Evolutionary conservation across 2,329 filamentous ascomycete genomes (phyloP).

Genomic region (Coniochaeta sp.): DNA sequence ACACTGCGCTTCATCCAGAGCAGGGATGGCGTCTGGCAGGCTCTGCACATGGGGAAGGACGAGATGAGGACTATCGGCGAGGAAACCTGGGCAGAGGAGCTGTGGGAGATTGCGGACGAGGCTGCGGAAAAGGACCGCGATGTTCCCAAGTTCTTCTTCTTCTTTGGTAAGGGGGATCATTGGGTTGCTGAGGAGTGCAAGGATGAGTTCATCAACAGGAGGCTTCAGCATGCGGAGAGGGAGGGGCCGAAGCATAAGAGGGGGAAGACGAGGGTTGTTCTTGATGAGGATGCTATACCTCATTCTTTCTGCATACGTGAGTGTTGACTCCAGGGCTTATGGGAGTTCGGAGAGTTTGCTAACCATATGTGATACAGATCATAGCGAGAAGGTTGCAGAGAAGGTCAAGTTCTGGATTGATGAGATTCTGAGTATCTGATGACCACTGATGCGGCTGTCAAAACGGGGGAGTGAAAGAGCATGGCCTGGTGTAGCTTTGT

Average conservation of each 20-base stretch:
- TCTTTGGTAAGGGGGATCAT: slow-evolving; percentile 53
- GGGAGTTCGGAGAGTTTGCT: not conserved
- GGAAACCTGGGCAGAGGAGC: slow-evolving; percentile 50
- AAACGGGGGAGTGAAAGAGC: not conserved
- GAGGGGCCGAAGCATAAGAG: slow-evolving; percentile 17
- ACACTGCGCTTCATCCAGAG: slow-evolving; percentile 49
- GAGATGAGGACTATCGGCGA: slow-evolving; percentile 54
- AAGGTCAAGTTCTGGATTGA: slow-evolving; percentile 41
- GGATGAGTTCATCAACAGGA: slow-evolving; percentile 46
- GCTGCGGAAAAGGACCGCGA: slow-evolving; percentile 12
- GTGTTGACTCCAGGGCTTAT: slow-evolving; percentile 15
- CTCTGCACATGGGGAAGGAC: slow-evolving; percentile 50
- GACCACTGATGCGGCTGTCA: not conserved
- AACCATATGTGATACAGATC: slow-evolving; percentile 22
- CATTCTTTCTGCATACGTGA: slow-evolving; percentile 56
- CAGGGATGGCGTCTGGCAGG: slow-evolving; percentile 51
- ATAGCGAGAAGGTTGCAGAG: slow-evolving; percentile 41
- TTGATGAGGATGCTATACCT: slow-evolving; percentile 49
- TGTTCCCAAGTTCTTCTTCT: slow-evolving; percentile 49
- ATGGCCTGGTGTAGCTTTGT: not conserved
- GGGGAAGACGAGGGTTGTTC: slow-evolving; percentile 37
- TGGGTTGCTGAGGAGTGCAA: slow-evolving; percentile 54
- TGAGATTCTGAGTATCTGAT: slow-evolving; percentile 33
- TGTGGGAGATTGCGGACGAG: slow-evolving; percentile 44
- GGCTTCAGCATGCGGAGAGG: slow-evolving; percentile 23